Evolutionary conservation across 306 rosid species (phyloP).

Genomic region (Acacia crassicarpa): DNA sequence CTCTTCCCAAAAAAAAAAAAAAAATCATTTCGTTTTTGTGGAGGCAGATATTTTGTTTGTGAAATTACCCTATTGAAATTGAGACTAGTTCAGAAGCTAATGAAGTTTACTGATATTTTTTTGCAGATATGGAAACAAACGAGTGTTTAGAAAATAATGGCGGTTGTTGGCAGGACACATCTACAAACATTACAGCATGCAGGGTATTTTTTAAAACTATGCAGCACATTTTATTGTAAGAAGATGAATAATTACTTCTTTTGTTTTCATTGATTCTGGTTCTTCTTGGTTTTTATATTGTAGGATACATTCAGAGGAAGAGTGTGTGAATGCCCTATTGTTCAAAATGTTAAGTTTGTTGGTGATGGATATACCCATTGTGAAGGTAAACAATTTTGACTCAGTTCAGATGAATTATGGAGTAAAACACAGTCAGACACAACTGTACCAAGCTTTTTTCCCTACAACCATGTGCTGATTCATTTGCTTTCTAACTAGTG

Average conservation of each 20-base stretch:
- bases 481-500: not conserved
- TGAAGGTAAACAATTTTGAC: slow-evolving; percentile 61
- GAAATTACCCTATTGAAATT: slow-evolving; percentile 12
- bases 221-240: slow-evolving; percentile 8
- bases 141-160: slow-evolving; percentile 93
- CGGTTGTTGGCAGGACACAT: slow-evolving; percentile 86
- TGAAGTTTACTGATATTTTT: slow-evolving; percentile 20
- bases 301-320: slow-evolving; percentile 97
- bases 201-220: slow-evolving; percentile 55
- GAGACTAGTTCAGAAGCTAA: slow-evolving; percentile 32
- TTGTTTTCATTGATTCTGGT: slow-evolving; percentile 2
- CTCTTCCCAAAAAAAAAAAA: not conserved
- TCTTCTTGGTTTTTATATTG: slow-evolving; percentile 16
- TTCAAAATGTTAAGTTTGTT: slow-evolving; percentile 69
- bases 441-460: not conserved
- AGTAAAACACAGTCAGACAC: not conserved
- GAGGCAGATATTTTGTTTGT: not conserved
- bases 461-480: not conserved
- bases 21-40: not conserved
- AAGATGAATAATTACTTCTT: not conserved
- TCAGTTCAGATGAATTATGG: slow-evolving; percentile 16
- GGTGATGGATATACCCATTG: slow-evolving; percentile 95
- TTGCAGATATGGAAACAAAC: slow-evolving; percentile 79
- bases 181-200: slow-evolving; percentile 85
- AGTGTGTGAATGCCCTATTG: slow-evolving; percentile 93